Evolutionary conservation across 2,329 filamentous ascomycete species (phyloP), one percentile per base, ranked within the genome.

Genomic region (Amesomyces nigricolor): DNA sequence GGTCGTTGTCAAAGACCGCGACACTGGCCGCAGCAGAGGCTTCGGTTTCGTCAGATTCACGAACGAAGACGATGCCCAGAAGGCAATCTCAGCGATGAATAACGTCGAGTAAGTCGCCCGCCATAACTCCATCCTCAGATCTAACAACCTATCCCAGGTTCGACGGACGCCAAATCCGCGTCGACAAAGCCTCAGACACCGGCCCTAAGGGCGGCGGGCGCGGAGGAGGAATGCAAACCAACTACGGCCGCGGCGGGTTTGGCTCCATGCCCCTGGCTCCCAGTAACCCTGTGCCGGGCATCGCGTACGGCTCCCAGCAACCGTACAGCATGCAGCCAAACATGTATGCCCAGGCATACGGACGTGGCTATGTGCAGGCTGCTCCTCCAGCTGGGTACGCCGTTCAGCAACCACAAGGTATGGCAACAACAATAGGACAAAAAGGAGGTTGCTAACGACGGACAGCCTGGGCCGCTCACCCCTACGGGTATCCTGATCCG

Each of bases 1-100:
- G 92, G 89, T 96, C 61, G 92, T 99, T 64, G 91, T 97, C 67
- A 97, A 96, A 78, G 92, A 99, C 73, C 89, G 91, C 68, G 92
- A 97, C 70, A 96, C 92, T 68, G 89, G 90, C 66, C 90, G 92
- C 72, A 96, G 91, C 79, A 89, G 94, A 72, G 94, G 94, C 58
- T 99, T 97, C 72, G 94, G 94, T 47, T 97, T 97, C 72, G 92
- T 99, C 61, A 88, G 91, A 65, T 99, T 92, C 75, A 75, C 82
- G 50, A 83, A 84, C 62, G 89, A 91, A 62, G 74, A 78, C 45
- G 87, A 91, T 72, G 89, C 89, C 60, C 84, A 91, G 67, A 79
- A 80, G 63, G 89, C 89, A 43, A 92, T 92, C 70, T 72, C 78
- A 45, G 76, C 77, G 62, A 91, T 94, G 89, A 92, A 94, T 78